Evolutionary conservation across 2,329 filamentous ascomycete species (phyloP).

Genomic region (Zymoseptoria brevis): DNA sequence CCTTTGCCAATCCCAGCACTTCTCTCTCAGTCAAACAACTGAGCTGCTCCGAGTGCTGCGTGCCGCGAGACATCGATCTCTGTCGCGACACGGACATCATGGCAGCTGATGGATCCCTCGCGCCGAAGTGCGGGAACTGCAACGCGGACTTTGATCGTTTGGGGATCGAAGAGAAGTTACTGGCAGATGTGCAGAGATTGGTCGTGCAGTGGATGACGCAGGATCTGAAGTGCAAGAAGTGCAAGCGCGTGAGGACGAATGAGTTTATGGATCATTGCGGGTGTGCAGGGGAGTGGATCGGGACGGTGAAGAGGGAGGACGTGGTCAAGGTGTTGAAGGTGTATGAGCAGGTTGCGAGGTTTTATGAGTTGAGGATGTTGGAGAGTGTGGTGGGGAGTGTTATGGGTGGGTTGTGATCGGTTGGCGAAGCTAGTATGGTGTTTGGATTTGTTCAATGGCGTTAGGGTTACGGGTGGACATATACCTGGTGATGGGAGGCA

Average conservation of each 20-base stretch:
- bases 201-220: constrained; percentile 78
- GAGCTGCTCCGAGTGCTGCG: constrained; percentile 83
- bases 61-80: constrained; percentile 80
- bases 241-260: constrained; percentile 60
- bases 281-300: constrained; percentile 79
- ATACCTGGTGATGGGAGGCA: background rate
- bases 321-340: constrained; percentile 59
- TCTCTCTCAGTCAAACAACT: constrained; percentile 65
- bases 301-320: constrained; percentile 60
- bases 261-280: constrained; percentile 96
- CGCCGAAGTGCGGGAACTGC: constrained; percentile 47
- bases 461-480: background rate
- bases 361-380: constrained; percentile 77
- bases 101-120: constrained; percentile 32
- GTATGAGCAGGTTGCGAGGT: constrained; percentile 65
- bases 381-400: constrained; percentile 53
- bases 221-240: constrained; percentile 79
- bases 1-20: constrained; percentile 77
- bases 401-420: background rate
- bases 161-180: constrained; percentile 72
- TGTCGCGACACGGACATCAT: constrained; percentile 82
- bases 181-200: constrained; percentile 66
- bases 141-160: constrained; percentile 67
- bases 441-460: background rate
- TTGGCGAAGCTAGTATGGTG: background rate